Evolutionary conservation across 805 yeast species (phyloP).

Genomic region (Zygosaccharomyces rouxii): DNA sequence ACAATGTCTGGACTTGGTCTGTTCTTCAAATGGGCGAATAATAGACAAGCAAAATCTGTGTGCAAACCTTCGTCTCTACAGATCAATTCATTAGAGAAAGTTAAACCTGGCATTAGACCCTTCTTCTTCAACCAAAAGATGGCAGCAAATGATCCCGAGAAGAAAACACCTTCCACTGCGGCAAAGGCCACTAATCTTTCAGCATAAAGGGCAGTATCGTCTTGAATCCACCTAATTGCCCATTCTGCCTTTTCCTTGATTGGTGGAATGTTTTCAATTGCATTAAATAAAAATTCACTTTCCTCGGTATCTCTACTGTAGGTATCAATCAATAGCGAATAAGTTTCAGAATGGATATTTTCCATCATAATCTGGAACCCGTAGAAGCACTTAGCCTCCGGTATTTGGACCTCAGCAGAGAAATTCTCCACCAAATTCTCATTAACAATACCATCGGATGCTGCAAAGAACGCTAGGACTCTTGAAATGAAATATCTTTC

Average conservation of each 20-base stretch:
- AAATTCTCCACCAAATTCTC: slow-evolving; percentile 97
- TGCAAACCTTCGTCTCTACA: slow-evolving; percentile 99
- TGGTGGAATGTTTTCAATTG: slow-evolving; percentile 93
- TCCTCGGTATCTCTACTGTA: slow-evolving; percentile 96
- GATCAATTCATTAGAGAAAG: slow-evolving; percentile 95
- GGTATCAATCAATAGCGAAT: slow-evolving; percentile 89
- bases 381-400: slow-evolving; percentile 98
- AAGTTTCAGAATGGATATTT: slow-evolving; percentile 96
- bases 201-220: slow-evolving; percentile 80
- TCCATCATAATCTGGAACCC: slow-evolving; percentile 99
- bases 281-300: slow-evolving; percentile 84
- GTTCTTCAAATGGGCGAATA: slow-evolving; percentile 87
- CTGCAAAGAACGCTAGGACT: slow-evolving; percentile 96
- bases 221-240: slow-evolving; percentile 97
- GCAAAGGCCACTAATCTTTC: slow-evolving; percentile 98
- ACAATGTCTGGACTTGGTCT: slow-evolving; percentile 79
- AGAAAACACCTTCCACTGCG: slow-evolving; percentile 98
- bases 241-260: slow-evolving; percentile 97
- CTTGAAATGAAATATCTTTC: slow-evolving; percentile 90
- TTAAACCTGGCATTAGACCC: slow-evolving; percentile 98
- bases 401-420: slow-evolving; percentile 93
- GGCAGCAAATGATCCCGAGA: slow-evolving; percentile 97
- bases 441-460: slow-evolving; percentile 97
- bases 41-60: slow-evolving; percentile 95
- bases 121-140: slow-evolving; percentile 98